phyloP scores from a whole-genome alignment of 768 basidiomycete species.

The Rickenella mellea region DNA sequence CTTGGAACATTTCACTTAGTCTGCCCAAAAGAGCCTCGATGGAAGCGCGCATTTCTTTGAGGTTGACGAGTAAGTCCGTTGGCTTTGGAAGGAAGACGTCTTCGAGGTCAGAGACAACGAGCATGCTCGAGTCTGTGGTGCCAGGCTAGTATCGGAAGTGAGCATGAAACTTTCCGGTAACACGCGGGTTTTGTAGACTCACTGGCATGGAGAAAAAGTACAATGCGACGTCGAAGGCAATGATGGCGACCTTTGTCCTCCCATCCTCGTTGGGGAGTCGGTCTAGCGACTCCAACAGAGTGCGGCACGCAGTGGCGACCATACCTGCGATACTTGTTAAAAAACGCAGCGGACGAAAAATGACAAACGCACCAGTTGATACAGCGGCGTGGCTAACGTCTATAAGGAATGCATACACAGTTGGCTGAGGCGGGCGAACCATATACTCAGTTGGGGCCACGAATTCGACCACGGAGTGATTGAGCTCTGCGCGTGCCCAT shows the following conservation, averaged over 20 bases:
- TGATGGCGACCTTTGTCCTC: slow-evolving; percentile 85
- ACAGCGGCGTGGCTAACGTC: slow-evolving; percentile 92
- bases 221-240: slow-evolving; percentile 85
- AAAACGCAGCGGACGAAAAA: neutral
- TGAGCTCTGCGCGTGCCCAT: slow-evolving; percentile 90
- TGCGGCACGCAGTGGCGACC: slow-evolving; percentile 96
- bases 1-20: slow-evolving; percentile 95
- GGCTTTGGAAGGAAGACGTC: slow-evolving; percentile 98
- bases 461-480: slow-evolving; percentile 90
- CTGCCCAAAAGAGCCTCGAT: slow-evolving; percentile 75
- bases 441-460: slow-evolving; percentile 99
- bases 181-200: slow-evolving; percentile 21
- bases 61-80: slow-evolving; percentile 90
- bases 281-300: slow-evolving; percentile 90
- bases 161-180: no score
- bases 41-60: slow-evolving; percentile 72
- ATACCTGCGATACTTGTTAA: slow-evolving; percentile 49
- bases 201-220: slow-evolving; percentile 96
- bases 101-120: slow-evolving; percentile 94
- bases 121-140: slow-evolving; percentile 77
- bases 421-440: slow-evolving; percentile 97
- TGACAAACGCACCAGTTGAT: slow-evolving; percentile 55
- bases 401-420: slow-evolving; percentile 94
- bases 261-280: slow-evolving; percentile 92
- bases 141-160: slow-evolving; percentile 61